phyloP scores from a whole-genome alignment of 306 rosid species.

The Nissolia schottii region DNA sequence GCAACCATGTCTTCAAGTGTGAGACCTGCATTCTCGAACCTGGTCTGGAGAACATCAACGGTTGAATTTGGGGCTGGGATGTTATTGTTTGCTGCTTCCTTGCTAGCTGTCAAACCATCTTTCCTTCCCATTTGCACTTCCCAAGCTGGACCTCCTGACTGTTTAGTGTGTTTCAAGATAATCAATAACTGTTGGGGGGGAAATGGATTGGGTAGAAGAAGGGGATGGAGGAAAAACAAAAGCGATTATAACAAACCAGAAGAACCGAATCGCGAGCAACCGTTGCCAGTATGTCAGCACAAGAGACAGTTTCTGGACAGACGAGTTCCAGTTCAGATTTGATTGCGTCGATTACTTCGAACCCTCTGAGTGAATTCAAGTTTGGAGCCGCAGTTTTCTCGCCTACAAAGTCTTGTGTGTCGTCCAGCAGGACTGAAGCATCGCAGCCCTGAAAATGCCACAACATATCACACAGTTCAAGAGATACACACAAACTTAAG shows the following conservation, averaged over 20 bases:
- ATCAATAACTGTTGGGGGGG: not conserved
- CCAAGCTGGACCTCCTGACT: conserved; percentile 94
- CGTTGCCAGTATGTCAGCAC: conserved; percentile 80
- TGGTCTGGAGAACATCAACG: conserved; percentile 47
- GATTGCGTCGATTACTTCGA: conserved; percentile 70
- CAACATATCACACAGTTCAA: not conserved
- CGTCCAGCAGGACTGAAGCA: conserved; percentile 82
- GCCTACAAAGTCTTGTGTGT: conserved; percentile 47
- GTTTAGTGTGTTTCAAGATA: not conserved
- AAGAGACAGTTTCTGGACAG: conserved; percentile 77
- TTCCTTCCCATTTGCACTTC: conserved; percentile 75
- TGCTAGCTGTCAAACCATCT: conserved; percentile 63
- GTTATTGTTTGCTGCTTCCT: conserved; percentile 59
- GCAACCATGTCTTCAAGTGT: conserved; percentile 67
- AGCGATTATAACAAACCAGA: conserved; percentile 42
- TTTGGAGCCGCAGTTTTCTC: conserved; percentile 90
- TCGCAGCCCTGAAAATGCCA: conserved; percentile 63
- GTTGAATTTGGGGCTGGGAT: conserved; percentile 83
- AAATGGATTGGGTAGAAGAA: not conserved
- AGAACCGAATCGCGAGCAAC: conserved; percentile 80
- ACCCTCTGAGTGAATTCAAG: conserved; percentile 75
- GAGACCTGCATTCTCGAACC: conserved; percentile 68
- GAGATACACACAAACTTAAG: not conserved
- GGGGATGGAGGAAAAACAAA: no score
- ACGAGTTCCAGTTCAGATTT: conserved; percentile 63